A percentile compares a stretch with the other conserved stretches of the same genome.
phyloP scores from a whole-genome alignment of 805 yeast genomes.

The Kregervanrija delftensis region DNA sequence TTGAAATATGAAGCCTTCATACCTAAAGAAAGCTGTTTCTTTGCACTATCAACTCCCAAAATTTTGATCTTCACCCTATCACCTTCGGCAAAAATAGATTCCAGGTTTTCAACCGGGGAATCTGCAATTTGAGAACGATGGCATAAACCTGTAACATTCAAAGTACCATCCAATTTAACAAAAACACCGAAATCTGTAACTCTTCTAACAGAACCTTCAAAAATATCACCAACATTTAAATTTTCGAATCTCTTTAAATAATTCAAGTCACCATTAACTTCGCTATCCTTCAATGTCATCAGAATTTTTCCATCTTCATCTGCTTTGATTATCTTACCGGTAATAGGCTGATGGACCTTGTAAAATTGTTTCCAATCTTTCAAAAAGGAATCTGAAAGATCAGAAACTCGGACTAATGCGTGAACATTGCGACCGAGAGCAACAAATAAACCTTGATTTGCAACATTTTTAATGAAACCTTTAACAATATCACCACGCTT shows the following conservation, averaged over 20 bases:
- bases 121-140: constrained; percentile 83
- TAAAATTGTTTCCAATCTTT: constrained; percentile 84
- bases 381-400: constrained; percentile 72
- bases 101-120: constrained; percentile 47
- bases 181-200: constrained; percentile 90
- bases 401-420: constrained; percentile 76
- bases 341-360: constrained; percentile 63
- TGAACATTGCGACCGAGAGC: constrained; percentile 61
- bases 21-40: constrained; percentile 78
- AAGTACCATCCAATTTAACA: constrained; percentile 69
- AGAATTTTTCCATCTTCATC: constrained; percentile 58
- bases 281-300: constrained; percentile 75
- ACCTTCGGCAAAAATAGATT: constrained; percentile 74
- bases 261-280: constrained; percentile 62
- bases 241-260: constrained; percentile 58
- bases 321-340: constrained; percentile 64
- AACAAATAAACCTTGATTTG: constrained; percentile 73
- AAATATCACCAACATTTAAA: constrained; percentile 59
- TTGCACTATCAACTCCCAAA: constrained; percentile 51
- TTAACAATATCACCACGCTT: constrained; percentile 65
- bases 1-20: constrained; percentile 89
- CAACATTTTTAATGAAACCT: constrained; percentile 74
- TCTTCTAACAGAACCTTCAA: constrained; percentile 70
- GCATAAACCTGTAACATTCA: constrained; percentile 76
- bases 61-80: constrained; percentile 86